Conservation (phyloP, 2,329 filamentous ascomycete genomes). For the Pezicula rhizophila region DNA sequence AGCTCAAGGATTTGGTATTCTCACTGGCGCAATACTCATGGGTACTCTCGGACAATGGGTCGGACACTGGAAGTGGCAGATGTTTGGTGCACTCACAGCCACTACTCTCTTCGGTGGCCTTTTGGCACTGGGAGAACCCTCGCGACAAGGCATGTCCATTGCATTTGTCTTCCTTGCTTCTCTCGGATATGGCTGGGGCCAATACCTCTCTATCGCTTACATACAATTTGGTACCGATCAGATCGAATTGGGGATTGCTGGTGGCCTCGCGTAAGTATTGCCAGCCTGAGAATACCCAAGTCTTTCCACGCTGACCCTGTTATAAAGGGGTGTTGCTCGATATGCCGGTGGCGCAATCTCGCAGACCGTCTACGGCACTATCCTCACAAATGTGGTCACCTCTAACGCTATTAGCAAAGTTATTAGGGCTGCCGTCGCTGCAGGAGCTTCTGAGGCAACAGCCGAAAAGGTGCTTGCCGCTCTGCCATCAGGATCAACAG, state of each 20-base stretch:
- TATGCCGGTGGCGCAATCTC: conserved; percentile 38
- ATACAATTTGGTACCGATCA: conserved; percentile 45
- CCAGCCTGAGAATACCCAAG: not conserved
- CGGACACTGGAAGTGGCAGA: conserved; percentile 40
- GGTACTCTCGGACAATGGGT: conserved; percentile 36
- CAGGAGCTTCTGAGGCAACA: conserved; percentile 27
- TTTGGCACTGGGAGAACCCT: conserved; percentile 35
- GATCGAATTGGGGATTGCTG: conserved; percentile 38
- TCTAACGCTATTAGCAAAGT: conserved; percentile 27
- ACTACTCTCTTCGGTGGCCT: conserved; percentile 38
- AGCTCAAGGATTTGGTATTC: conserved; percentile 39
- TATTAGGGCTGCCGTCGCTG: conserved; percentile 28
- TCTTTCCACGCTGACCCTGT: not conserved
- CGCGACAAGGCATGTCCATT: conserved; percentile 38
- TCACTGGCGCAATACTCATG: conserved; percentile 35
- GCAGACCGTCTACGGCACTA: conserved; percentile 34
- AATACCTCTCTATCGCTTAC: conserved; percentile 41
- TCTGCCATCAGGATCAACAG: conserved; percentile 13
- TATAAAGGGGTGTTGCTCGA: conserved; percentile 23
- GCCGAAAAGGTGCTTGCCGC: conserved; percentile 26
- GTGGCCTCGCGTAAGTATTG: conserved; percentile 29
- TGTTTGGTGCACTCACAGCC: conserved; percentile 26
- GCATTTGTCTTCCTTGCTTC: conserved; percentile 40
- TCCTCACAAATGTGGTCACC: conserved; percentile 31
- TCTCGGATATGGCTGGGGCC: conserved; percentile 40